Base-by-base conservation (phyloP, 2,329 filamentous ascomycete species). In the Chalaropsis thielavioides region DNA sequence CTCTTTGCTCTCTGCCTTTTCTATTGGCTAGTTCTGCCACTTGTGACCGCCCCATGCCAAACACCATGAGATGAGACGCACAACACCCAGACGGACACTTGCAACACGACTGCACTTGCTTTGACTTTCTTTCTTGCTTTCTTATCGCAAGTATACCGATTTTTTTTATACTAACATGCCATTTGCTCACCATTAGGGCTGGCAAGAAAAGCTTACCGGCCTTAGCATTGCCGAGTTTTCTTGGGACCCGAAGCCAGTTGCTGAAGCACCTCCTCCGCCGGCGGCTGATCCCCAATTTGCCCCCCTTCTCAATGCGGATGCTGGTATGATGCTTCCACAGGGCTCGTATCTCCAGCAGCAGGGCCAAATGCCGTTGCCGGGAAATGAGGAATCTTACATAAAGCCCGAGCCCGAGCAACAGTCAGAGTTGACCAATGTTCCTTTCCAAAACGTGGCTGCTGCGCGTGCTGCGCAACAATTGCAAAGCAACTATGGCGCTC, bases 121-220 rank as follows among this genome's bases (percentile, higher is more conserved):
- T 40, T 22, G 13, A 13, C 10, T 51, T 27, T 51, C 15, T 38
- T 38, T 38, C 31, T 7, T 35, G 3, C 7, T 35, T 35, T 38
- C 10, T 38, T 8, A 24, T 11, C 2, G 15, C 46, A 11, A 51
- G 10, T 13, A 51, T 17, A 27, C 4, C 19, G 31, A 19, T 17
- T 44, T 61, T n/a, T n/a, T n/a, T n/a, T n/a, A n/a, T 41, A 46
- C 54, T 58, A 58, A 58, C 54, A 58, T 58, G 54, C 27, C 5
- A 35, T 58, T 11, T 19, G 2, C 4, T 61, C 11, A 7, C 10
- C 51, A 64, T 59, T 71, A 97, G 92, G 89, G 87, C 77, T 99
- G 94, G 94, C 92, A 97, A 79, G 81, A 86, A 71, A 96, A 95
- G 76, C 81, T 99, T 43, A 88, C 92, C 0, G 84, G 85, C 70